Base-by-base conservation (phyloP, 345 rosid genomes). In the Gossypium thurberi region DNA sequence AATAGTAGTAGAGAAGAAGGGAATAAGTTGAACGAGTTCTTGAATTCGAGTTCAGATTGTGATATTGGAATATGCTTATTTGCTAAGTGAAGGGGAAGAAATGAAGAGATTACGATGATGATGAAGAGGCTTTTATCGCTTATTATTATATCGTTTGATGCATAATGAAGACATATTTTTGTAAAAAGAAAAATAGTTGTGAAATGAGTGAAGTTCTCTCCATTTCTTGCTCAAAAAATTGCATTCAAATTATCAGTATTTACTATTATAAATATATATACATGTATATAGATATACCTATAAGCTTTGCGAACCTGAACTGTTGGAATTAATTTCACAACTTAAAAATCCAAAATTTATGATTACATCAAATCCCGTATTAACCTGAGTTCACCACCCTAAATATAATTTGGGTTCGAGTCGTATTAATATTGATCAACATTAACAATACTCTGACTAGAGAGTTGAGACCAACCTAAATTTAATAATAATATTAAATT, bases 11-110 rank as follows among this genome's bases (percentile, higher is more conserved):
- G 80, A 76, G 81, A 81, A 67, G 85, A 85, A 70, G 79, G 78
- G 73, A 74, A 77, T 77, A 81, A 72, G 75, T 84, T 85, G 62
- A 83, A 76, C 63, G 91, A 78, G 59, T 81, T 87, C 67, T 85
- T 82, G 74, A 79, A 68, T 74, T 72, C 86, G 21, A 76, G 78
- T 78, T 77, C 80, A 20, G 91, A 83, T 50, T 78, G 81, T 71
- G 89, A 83, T 67, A 66, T 81, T 77, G 90, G 90, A 76, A 83
- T 85, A 73, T 84, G 86, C 82, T 69, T 89, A 71, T 90, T 87
- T 82, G 84, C 85, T 71, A 82, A 84, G 71, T 82, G 77, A 84
- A 66, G 70, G n/a, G 42, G 28, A 11, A 2, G n/a, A 42, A 6
- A 42, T 20, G 44, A 33, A 33, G 40, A 4, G 40, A 33, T 33